Conservation (phyloP, 345 rosid genomes). For the Hibiscus trionum region DNA sequence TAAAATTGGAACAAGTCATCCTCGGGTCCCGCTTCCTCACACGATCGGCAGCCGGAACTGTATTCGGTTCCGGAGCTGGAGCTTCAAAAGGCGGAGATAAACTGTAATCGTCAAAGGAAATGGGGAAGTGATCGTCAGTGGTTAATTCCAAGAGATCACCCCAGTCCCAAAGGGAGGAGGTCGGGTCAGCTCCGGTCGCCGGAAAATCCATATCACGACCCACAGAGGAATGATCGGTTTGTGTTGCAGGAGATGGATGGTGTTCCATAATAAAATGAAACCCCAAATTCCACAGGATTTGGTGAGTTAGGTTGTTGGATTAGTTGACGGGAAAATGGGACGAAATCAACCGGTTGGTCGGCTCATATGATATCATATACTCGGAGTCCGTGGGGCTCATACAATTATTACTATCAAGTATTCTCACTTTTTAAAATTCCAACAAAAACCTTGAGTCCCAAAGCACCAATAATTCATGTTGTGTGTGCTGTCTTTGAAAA, state of each 20-base stretch:
- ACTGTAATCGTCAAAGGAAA: slow-evolving; percentile 34
- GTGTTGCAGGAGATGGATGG: not conserved
- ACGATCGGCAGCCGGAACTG: slow-evolving; percentile 28
- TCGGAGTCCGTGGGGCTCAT: too few species aligned
- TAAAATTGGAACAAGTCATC: slow-evolving; percentile 66
- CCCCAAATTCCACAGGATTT: not conserved
- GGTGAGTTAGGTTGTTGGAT: slow-evolving; percentile 10
- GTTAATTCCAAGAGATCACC: slow-evolving; percentile 73
- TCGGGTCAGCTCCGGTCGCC: slow-evolving; percentile 29
- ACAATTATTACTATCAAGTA: too few species aligned
- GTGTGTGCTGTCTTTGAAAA: too few species aligned
- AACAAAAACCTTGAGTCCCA: too few species aligned
- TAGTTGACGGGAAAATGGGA: slow-evolving; percentile 9
- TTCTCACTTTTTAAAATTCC: too few species aligned
- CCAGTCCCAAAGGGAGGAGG: slow-evolving; percentile 71
- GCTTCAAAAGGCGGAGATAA: slow-evolving; percentile 20
- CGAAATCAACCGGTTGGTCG: not conserved
- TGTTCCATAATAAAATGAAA: not conserved
- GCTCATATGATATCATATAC: not conserved
- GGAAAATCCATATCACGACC: slow-evolving; percentile 34
- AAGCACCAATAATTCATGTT: too few species aligned
- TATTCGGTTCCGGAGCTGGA: slow-evolving; percentile 6
- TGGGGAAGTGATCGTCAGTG: slow-evolving; percentile 45
- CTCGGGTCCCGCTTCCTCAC: slow-evolving; percentile 92
- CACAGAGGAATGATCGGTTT: not conserved